phyloP scores from a whole-genome alignment of 352 stramenopile species.

The Pythium grandisporangium region DNA sequence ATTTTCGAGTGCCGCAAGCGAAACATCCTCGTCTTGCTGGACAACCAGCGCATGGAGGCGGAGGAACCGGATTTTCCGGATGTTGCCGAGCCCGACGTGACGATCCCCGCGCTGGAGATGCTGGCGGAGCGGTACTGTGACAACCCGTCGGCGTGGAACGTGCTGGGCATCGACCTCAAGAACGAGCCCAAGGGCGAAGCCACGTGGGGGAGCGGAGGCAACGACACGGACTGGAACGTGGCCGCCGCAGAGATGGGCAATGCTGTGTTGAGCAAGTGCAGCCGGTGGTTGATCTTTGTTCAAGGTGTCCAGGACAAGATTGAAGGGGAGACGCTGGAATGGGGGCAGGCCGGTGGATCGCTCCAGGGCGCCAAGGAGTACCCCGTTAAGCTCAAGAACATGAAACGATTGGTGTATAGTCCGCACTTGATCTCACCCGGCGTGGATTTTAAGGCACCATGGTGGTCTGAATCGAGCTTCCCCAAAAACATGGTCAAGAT shows the following conservation, averaged over 20 bases:
- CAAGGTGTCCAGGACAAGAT: conserved; percentile 69
- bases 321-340: conserved; percentile 35
- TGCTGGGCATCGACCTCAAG: conserved; percentile 70
- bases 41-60: conserved; percentile 52
- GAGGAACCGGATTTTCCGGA: conserved; percentile 50
- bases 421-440: conserved; percentile 55
- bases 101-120: conserved; percentile 39
- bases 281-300: conserved; percentile 59
- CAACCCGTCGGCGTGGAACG: conserved; percentile 56
- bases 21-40: conserved; percentile 64
- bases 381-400: conserved; percentile 60
- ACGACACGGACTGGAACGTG: conserved; percentile 53
- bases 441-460: conserved; percentile 52
- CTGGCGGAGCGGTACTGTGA: conserved; percentile 54
- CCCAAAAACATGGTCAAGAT: conserved; percentile 57
- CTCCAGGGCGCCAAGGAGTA: conserved; percentile 49
- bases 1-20: conserved; percentile 40
- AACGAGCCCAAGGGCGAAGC: conserved; percentile 67
- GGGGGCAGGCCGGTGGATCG: conserved; percentile 53
- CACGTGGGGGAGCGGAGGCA: conserved; percentile 48
- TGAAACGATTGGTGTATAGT: conserved; percentile 61
- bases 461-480: conserved; percentile 48
- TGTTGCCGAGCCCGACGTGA: conserved; percentile 35
- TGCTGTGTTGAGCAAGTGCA: conserved; percentile 46
- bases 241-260: conserved; percentile 58